Conservation (phyloP, 163 green algal genomes). For the Volvox carteri region DNA sequence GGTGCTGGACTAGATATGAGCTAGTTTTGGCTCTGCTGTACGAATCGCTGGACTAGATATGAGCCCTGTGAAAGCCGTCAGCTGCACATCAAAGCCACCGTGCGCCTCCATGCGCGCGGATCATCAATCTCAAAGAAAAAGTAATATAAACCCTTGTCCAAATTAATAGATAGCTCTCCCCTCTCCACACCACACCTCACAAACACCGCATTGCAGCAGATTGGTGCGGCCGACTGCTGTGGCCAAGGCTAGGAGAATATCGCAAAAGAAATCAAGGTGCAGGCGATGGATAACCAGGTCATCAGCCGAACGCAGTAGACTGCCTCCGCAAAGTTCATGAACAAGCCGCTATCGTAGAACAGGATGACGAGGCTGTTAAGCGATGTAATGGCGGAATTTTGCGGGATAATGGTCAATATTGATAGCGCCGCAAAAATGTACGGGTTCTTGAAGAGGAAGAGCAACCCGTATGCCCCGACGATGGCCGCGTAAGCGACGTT, state of each 20-base stretch:
- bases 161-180: too few relatives aligned
- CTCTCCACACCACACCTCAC: too few relatives aligned
- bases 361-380: constrained; percentile 78
- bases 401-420: constrained; percentile 73
- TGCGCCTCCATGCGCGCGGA: too few relatives aligned
- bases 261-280: constrained; percentile 66
- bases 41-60: too few relatives aligned
- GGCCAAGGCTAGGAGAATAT: constrained; percentile 49
- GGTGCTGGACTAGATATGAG: too few relatives aligned
- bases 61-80: too few relatives aligned
- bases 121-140: too few relatives aligned
- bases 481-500: constrained; percentile 64
- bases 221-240: too few relatives aligned
- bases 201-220: too few relatives aligned
- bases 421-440: constrained; percentile 78
- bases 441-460: constrained; percentile 74
- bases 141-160: too few relatives aligned
- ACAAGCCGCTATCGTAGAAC: constrained; percentile 76
- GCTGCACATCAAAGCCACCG: too few relatives aligned
- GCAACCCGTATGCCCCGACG: constrained; percentile 56
- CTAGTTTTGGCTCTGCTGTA: too few relatives aligned
- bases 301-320: constrained; percentile 78
- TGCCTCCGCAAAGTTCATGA: constrained; percentile 80
- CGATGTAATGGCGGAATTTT: constrained; percentile 76
- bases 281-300: constrained; percentile 75